Base-by-base conservation (phyloP, 1,284 basidiomycete species). In the Cryptococcus hybrid region DNA sequence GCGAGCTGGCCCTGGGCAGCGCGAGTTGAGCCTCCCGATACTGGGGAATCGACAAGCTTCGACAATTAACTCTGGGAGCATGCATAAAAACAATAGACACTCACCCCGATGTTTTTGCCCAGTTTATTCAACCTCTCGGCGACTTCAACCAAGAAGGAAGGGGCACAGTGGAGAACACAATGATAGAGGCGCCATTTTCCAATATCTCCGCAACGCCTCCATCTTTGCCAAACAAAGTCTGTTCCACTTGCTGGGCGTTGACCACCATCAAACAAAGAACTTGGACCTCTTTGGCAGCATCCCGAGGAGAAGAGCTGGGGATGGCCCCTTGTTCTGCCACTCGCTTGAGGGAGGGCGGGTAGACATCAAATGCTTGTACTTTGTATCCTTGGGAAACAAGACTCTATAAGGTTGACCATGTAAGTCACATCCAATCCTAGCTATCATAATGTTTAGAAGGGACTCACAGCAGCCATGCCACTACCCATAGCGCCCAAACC, bases 101-200 rank as follows among this genome's bases (percentile, higher is more conserved):
- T 61, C 51, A 75, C 69, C 4, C 64, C 66, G 34, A 69, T 63
- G 15, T 66, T 63, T 52, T 70, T 74, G 43, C 60, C 60, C 4
- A 67, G 62, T 1, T 62, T 59, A 15, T 69, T 64, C 6, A 77
- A 66, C 5, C 67, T 61, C 18, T 65, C 54, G 9, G 61, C 61
- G 8, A 78, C 54, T 5, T 59, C 57, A 0, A 56, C 54, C 1
- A 74, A 61, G 47, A 68, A 71, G 11, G 65, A 67, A 0, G 78
- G 76, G 76, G 71, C 34, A 76, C 75, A 2, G 78, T 79, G 0
- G 78, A 77, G 60, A 75, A 77, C 36, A 74, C 68, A 35, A 79
- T 69, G 51, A 79, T 67, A 11, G 62, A 57, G 1, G 77, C 63
- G 13, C 67, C 64, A 12, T 65, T 47, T 12, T 68, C 52, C 7